phyloP scores from a whole-genome alignment of 768 basidiomycete genomes.

The Trametes meyenii region DNA sequence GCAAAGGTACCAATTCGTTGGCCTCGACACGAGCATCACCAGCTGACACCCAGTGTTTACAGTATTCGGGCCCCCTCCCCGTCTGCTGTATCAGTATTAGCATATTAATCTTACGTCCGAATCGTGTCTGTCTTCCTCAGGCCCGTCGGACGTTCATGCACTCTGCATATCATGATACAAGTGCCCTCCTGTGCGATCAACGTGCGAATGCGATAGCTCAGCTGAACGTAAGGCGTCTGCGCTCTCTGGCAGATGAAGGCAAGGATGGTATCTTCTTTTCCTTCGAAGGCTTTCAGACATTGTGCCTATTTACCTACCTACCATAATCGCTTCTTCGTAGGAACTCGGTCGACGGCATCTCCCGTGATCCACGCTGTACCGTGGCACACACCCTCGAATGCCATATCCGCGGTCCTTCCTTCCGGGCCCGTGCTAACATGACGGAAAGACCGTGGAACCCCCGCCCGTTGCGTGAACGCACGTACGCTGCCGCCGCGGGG shows the following conservation, averaged over 20 bases:
- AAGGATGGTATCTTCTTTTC: constrained; percentile 8
- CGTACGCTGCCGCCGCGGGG: constrained; percentile 12
- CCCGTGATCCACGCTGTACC: constrained; percentile 12
- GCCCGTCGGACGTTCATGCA: background rate
- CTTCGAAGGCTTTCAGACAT: constrained; percentile 9
- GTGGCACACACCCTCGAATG: constrained; percentile 11
- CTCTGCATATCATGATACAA: background rate
- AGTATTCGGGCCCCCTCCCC: no score
- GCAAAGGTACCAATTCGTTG: no score
- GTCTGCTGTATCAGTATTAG: no score
- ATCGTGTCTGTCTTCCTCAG: background rate
- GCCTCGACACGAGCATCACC: no score
- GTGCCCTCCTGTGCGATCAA: background rate
- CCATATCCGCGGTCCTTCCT: constrained; percentile 11
- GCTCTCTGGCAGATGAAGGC: background rate
- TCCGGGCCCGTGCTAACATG: constrained; percentile 1
- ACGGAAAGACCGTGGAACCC: constrained; percentile 5
- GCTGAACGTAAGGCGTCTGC: background rate
- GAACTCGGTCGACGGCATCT: constrained; percentile 16
- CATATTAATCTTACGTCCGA: no score
- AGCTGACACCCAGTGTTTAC: no score
- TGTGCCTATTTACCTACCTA: constrained; percentile 22
- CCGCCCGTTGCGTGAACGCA: background rate
- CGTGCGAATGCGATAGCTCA: background rate
- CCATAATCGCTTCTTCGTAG: constrained; percentile 20